Percentiles rank a stretch among this genome's conserved stretches.
Evolutionary conservation across 164 flowering plant species (phyloP).

Genomic region (Buxus sempervirens): DNA sequence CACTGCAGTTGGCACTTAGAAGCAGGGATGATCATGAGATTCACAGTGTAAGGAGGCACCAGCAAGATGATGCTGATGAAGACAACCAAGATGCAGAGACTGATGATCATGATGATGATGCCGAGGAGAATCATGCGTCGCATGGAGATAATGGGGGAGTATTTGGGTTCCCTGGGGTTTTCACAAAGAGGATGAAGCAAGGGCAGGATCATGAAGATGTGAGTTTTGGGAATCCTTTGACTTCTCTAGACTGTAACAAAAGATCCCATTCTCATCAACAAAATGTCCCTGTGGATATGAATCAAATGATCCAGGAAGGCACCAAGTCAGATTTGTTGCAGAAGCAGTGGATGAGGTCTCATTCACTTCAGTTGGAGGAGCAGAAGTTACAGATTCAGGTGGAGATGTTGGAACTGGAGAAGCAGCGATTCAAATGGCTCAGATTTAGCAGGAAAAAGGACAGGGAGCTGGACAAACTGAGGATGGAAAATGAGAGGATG

Average conservation of each 20-base stretch:
- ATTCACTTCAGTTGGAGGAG: slow-evolving; percentile 23
- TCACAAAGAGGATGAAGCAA: slow-evolving; percentile 17
- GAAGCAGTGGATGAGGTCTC: slow-evolving; percentile 19
- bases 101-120: slow-evolving; percentile 15
- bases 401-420: slow-evolving; percentile 35
- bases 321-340: slow-evolving; percentile 5
- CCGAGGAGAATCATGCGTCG: slow-evolving; percentile 13
- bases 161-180: slow-evolving; percentile 3
- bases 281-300: slow-evolving; percentile 3
- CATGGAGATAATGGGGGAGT: slow-evolving; percentile 10
- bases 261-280: slow-evolving; percentile 1
- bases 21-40: slow-evolving; percentile 24
- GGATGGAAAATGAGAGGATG: slow-evolving; percentile 29
- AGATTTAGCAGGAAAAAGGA: slow-evolving; percentile 30
- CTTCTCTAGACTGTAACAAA: slow-evolving; percentile 16
- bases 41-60: slow-evolving; percentile 12
- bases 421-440: slow-evolving; percentile 31
- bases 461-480: slow-evolving; percentile 27
- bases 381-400: slow-evolving; percentile 22
- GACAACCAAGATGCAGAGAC: slow-evolving; percentile 24
- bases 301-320: slow-evolving; percentile 15
- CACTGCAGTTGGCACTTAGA: slow-evolving; percentile 26
- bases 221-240: slow-evolving; percentile 13
- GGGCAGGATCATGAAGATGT: slow-evolving; percentile 8
- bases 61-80: slow-evolving; percentile 25